Conservation (phyloP, 768 basidiomycete genomes). For the Cantharellus cinnabarinus region DNA sequence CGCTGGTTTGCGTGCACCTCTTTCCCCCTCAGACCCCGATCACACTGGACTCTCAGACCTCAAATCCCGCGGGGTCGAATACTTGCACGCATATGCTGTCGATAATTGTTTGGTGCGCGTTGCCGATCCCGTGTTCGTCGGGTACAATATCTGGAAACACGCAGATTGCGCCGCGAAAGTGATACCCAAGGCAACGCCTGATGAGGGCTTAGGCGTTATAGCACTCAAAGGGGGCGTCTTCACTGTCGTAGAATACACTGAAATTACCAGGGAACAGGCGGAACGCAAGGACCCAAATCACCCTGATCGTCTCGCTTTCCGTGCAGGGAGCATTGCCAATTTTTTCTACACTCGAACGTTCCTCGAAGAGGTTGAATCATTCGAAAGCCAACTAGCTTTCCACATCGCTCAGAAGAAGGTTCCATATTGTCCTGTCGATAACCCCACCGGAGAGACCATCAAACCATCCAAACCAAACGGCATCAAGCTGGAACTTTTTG, state of each 20-base stretch:
- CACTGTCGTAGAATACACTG: constrained; percentile 93
- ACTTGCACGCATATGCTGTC: constrained; percentile 90
- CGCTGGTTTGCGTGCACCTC: constrained; percentile 67
- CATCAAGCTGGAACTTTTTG: constrained; percentile 97
- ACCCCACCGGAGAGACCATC: constrained; percentile 35
- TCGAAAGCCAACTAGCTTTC: constrained; percentile 81
- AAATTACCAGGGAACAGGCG: constrained; percentile 76
- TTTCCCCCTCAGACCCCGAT: constrained; percentile 36
- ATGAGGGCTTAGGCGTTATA: constrained; percentile 89
- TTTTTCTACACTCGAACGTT: constrained; percentile 89
- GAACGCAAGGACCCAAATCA: constrained; percentile 46
- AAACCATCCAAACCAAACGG: constrained; percentile 88
- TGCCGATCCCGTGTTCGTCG: constrained; percentile 92
- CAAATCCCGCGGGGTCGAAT: constrained; percentile 48
- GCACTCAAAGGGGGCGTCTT: constrained; percentile 66
- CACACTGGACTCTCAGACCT: constrained; percentile 74
- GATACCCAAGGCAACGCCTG: constrained; percentile 68
- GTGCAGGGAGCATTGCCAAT: constrained; percentile 93
- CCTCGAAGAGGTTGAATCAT: constrained; percentile 53
- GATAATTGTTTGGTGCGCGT: constrained; percentile 98
- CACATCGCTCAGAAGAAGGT: constrained; percentile 99
- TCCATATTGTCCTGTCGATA: constrained; percentile 29
- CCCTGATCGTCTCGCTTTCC: constrained; percentile 58
- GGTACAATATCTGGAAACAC: constrained; percentile 74
- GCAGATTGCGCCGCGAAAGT: constrained; percentile 92